Evolutionary conservation across 2,329 filamentous ascomycete species (phyloP).

Genomic region (Graphilbum fragrans): DNA sequence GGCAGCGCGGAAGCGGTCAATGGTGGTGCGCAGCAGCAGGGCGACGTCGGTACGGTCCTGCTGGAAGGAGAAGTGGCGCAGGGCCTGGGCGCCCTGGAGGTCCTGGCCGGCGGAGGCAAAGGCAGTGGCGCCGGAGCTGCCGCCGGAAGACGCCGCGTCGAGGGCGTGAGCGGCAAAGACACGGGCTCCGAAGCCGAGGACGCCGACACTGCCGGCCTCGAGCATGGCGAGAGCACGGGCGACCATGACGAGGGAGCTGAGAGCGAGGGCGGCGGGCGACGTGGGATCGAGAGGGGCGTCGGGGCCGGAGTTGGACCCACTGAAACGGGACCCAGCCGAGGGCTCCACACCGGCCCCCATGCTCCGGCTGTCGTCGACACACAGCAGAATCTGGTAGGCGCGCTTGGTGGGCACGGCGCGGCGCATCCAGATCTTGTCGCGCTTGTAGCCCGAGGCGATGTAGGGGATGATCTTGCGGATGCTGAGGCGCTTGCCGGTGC

Average conservation of each 20-base stretch:
- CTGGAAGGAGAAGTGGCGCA: conserved; percentile 73
- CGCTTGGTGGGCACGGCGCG: conserved; percentile 84
- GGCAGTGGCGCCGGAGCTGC: conserved; percentile 51
- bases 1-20: conserved; percentile 71
- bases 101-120: background rate
- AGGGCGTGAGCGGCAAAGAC: conserved; percentile 82
- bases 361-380: conserved; percentile 87
- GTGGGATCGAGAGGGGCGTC: background rate
- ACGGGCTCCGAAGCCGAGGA: conserved; percentile 77
- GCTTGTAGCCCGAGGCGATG: conserved; percentile 95
- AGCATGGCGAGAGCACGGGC: conserved; percentile 81
- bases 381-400: conserved; percentile 92
- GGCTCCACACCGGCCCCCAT: conserved; percentile 39
- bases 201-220: conserved; percentile 85
- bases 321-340: background rate
- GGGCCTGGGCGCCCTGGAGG: conserved; percentile 48
- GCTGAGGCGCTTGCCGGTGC: conserved; percentile 94
- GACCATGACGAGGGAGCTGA: conserved; percentile 89
- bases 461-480: conserved; percentile 99
- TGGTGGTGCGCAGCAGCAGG: conserved; percentile 62
- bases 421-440: conserved; percentile 99
- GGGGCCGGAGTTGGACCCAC: background rate
- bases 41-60: conserved; percentile 81
- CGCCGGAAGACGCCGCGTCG: conserved; percentile 29
- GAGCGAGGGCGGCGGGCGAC: conserved; percentile 55